Percentiles rank a stretch among this genome's conserved stretches.
Evolutionary conservation across 1,139 yeast species (phyloP).

Genomic region (Ashbya aceris): DNA sequence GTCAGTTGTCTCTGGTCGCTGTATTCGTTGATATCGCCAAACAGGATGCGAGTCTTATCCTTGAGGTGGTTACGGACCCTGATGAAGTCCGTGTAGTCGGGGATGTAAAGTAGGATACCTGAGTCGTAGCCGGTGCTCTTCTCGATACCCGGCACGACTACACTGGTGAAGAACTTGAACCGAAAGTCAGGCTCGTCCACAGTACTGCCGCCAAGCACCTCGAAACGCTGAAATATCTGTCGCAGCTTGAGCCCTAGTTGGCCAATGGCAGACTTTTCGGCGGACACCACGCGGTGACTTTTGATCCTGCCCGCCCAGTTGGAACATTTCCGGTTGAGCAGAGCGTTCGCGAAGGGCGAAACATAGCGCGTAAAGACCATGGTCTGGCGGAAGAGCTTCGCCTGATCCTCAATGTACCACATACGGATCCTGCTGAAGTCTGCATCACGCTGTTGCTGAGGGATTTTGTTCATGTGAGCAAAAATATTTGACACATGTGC

Average conservation of each 20-base stretch:
- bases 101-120: conserved; percentile 74
- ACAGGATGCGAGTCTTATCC: conserved; percentile 45
- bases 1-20: conserved; percentile 61
- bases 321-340: conserved; percentile 46
- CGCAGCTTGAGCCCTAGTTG: conserved; percentile 47
- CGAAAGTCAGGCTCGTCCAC: conserved; percentile 67
- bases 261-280: conserved; percentile 36
- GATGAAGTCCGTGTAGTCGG: conserved; percentile 80
- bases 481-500: conserved; percentile 68
- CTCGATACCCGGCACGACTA: conserved; percentile 59
- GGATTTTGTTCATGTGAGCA: conserved; percentile 65
- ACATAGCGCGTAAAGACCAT: conserved; percentile 61
- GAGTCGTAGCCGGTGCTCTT: conserved; percentile 45
- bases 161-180: conserved; percentile 69
- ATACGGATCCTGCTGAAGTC: conserved; percentile 87
- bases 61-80: conserved; percentile 66
- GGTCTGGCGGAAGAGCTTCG: conserved; percentile 67
- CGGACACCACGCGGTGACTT: conserved; percentile 32
- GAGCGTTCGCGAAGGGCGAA: conserved; percentile 73
- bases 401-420: conserved; percentile 86
- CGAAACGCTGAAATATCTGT: conserved; percentile 68
- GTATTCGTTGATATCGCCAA: conserved; percentile 75
- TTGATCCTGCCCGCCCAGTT: conserved; percentile 63
- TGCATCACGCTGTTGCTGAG: conserved; percentile 69
- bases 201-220: conserved; percentile 40